Evolutionary conservation across 176 grass and related monocot genomes (phyloP), one percentile per base, ranked within the genome.

Genomic region (Avena sativa): DNA sequence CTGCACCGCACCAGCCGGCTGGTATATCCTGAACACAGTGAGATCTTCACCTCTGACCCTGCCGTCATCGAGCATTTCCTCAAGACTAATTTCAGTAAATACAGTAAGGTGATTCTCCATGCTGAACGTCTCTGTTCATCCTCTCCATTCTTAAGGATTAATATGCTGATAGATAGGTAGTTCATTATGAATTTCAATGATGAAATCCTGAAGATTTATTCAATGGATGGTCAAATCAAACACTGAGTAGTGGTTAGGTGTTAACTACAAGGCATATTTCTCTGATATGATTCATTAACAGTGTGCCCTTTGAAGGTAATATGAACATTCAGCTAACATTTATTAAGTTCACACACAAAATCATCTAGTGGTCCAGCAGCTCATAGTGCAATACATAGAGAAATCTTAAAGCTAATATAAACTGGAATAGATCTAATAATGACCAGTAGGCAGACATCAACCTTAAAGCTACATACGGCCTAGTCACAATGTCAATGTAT

Each of bases 21-120:
- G 20, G 32, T 82, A 13, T 80, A n/a, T 46, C 76, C 71, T 2
- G 85, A 62, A n/a, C 81, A 87, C 76, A 85, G 81, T 15, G 81
- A 89, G 64, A 0, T 94, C 55, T 62, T 12, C 8, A 91, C 87
- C 3, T 23, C 81, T 20, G 92, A 94, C 58, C 87, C 92, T 0
- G 60, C 64, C 48, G 56, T 83, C 80, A 16, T 94, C 25, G 81
- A 94, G 81, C 84, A 94, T 26, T 34, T 94, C 25, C 84, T 91
- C 40, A 94, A 85, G 50, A 84, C 81, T 48, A 94, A 64, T 65
- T 94, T 94, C 92, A 81, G 76, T 62, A 94, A 91, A 72, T 91
- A 94, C 81, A 87, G 81, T 75, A 94, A 91, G 92, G 89, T 93
- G 14, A 57, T 46, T 64, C 32, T 59, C 43, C 40, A 67, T 79